Conservation (phyloP, 805 yeast species). For the Danielia oregonensis region DNA sequence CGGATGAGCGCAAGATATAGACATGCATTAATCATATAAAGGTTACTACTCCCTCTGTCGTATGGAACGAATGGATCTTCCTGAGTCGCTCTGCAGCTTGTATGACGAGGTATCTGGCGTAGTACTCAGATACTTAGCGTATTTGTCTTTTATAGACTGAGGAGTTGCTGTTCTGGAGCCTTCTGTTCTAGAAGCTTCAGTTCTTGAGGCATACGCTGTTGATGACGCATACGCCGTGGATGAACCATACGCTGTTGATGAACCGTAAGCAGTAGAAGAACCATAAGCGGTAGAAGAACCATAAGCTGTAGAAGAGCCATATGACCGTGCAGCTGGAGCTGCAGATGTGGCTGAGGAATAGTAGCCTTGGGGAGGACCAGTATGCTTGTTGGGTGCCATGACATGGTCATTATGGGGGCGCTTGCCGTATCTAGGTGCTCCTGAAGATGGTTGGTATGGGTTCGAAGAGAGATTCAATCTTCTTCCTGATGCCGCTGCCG, state of each 20-base stretch:
- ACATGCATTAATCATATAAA: constrained; percentile 1
- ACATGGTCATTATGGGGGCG: constrained; percentile 11
- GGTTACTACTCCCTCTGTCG: constrained; percentile 9
- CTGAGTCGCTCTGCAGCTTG: background rate
- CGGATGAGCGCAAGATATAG: constrained; percentile 3
- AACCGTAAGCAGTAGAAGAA: background rate
- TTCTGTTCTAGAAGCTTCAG: background rate
- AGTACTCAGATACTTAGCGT: constrained; percentile 20
- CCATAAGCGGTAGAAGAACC: constrained; percentile 1
- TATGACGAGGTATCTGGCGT: constrained; percentile 1
- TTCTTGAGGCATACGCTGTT: constrained; percentile 2
- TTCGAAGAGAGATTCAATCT: constrained; percentile 13
- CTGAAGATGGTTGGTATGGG: constrained; percentile 11
- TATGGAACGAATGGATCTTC: constrained; percentile 14
- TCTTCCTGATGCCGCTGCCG: constrained; percentile 34
- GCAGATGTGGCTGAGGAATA: background rate
- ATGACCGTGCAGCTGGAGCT: background rate
- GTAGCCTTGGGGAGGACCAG: background rate
- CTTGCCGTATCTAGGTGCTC: constrained; percentile 6
- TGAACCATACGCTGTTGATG: background rate
- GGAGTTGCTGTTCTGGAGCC: background rate
- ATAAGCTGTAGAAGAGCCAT: constrained; percentile 1
- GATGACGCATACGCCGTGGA: constrained; percentile 2
- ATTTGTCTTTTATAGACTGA: constrained; percentile 20
- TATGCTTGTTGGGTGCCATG: constrained; percentile 7